Conservation (phyloP, 352 stramenopile genomes). For the Phytophthora constricta region DNA sequence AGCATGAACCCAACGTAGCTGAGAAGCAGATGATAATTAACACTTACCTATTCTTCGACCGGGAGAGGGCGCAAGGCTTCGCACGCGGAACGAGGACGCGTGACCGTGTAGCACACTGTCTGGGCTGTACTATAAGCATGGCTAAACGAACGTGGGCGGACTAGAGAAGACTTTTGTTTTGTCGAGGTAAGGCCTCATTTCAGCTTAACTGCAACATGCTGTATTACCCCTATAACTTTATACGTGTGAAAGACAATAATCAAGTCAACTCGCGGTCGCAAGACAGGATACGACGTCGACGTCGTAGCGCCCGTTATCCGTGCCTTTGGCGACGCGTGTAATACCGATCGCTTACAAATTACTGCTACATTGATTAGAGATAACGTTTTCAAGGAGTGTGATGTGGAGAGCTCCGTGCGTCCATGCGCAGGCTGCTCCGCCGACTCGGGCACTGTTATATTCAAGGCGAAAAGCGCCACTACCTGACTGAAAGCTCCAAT, state of each 20-base stretch:
- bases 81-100: too few relatives aligned
- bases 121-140: neutral
- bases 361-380: neutral
- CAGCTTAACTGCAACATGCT: neutral
- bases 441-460: constrained; percentile 5
- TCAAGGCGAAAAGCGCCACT: constrained; percentile 8
- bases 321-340: neutral
- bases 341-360: neutral
- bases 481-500: constrained; percentile 11
- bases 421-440: neutral
- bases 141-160: neutral
- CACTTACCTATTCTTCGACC: neutral
- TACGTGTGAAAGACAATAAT: neutral
- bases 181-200: neutral
- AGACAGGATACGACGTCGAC: neutral
- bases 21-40: neutral
- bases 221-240: neutral
- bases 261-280: neutral
- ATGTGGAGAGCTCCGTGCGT: neutral
- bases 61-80: neutral
- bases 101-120: neutral
- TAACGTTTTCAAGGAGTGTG: neutral
- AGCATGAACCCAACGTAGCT: neutral
- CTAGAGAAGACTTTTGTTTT: neutral
- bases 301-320: neutral